phyloP scores from a whole-genome alignment of 2,329 filamentous ascomycete species.

The Colletotrichum simmondsii region DNA sequence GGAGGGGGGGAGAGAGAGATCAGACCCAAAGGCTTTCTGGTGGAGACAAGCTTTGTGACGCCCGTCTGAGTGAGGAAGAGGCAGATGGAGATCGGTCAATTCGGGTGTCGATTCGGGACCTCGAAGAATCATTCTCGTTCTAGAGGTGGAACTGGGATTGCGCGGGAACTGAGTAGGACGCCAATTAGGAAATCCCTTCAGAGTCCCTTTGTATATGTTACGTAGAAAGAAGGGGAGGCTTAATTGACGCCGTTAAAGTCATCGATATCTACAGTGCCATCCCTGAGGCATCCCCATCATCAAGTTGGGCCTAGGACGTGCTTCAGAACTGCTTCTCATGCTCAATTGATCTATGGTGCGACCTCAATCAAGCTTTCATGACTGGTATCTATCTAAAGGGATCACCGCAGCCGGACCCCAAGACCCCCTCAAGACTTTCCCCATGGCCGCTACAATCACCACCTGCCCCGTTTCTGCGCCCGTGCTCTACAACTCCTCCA shows the following conservation, averaged over 20 bases:
- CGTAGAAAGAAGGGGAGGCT: slow-evolving; percentile 10
- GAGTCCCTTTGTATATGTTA: slow-evolving; percentile 22
- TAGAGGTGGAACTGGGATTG: not conserved
- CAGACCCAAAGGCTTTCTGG: not conserved
- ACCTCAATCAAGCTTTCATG: slow-evolving; percentile 3
- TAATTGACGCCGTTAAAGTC: slow-evolving; percentile 31
- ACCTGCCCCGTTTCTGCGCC: not conserved
- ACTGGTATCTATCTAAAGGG: slow-evolving; percentile 24
- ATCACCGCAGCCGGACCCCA: not conserved
- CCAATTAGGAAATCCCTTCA: not conserved
- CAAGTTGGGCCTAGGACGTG: not conserved
- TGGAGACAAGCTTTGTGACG: not conserved
- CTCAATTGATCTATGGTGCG: slow-evolving; percentile 8
- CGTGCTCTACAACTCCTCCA: slow-evolving; percentile 62
- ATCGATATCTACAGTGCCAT: not conserved
- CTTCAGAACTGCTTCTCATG: not conserved
- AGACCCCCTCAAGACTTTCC: not conserved
- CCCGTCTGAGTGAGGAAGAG: not conserved
- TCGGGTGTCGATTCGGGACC: not conserved
- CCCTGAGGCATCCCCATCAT: not conserved
- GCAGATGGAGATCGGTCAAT: not conserved
- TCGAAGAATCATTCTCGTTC: not conserved
- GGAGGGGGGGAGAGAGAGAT: too few species aligned
- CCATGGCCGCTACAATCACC: not conserved
- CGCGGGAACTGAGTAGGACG: not conserved